Base-by-base conservation (phyloP, 2,329 filamentous ascomycete species). In the Raffaelea ambrosiae region DNA sequence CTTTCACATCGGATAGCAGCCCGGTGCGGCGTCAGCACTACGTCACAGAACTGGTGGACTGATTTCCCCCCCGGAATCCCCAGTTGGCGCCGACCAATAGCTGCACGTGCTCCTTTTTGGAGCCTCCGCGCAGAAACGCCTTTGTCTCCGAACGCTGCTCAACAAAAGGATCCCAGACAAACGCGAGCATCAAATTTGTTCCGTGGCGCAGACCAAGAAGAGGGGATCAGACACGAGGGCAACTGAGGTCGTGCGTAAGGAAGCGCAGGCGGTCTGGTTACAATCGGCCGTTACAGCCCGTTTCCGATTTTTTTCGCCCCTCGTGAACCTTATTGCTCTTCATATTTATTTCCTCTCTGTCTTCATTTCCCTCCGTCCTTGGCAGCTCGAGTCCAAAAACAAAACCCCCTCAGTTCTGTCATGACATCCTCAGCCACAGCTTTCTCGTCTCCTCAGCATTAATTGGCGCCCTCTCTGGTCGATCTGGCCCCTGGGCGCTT, bases 11-110 rank as follows among this genome's bases (percentile, higher is more conserved):
- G n/a, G n/a, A n/a, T n/a, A n/a, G n/a, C n/a, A n/a, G n/a, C n/a
- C n/a, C n/a, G n/a, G n/a, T n/a, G 26, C 18, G 5, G 14, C 16
- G 41, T 48, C 46, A 48, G 42, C 47, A 41, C 33, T 45, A 48
- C 42, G 47, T 45, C 47, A 48, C 42, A 4, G 14, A n/a, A 19
- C 16, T 19, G 14, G 18, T 38, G 18, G 14, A 38, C 5, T 19
- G 18, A 38, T n/a, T n/a, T n/a, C n/a, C n/a, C n/a, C n/a, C n/a
- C n/a, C 35, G 8, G 26, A 16, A 14, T 38, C 35, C 35, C 35
- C 8, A 8, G 35, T n/a, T n/a, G 14, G 7, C 18, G 35, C 35
- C 16, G 35, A 38, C 16, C 13, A 5, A n/a, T 14, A 9, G 18
- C 14, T 38, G 35, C 35, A 38, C 35, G 35, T 38, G 35, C 35